Evolutionary conservation across 2,329 filamentous ascomycete genomes (phyloP), one percentile per base, ranked within the genome.

Genomic region (Hypomyces rosellus): DNA sequence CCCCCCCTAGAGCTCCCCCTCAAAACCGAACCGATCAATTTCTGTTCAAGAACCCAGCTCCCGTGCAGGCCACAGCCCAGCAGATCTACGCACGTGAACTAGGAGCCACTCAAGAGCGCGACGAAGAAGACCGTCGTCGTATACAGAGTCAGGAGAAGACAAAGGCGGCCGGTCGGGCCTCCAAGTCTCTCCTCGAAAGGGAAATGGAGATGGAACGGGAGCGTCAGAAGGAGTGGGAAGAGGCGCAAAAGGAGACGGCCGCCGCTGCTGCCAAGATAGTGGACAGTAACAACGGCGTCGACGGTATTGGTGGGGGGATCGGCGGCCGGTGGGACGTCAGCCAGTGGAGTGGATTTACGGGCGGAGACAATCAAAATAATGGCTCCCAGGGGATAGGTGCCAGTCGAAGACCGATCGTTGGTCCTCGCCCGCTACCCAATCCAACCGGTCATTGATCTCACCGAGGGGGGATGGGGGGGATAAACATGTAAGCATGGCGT

Each of bases 131-230:
- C 61, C 75, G 78, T 20, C 76, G 80, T 3, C 81, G 83, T 12
- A 67, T 70, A 1, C 75, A 79, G 47, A 74, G 78, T 11, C 82
- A 86, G 61, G 67, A 70, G 45, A 76, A 79, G 63, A 85, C 82
- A 16, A 82, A 82, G 63, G 78, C 81, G 1, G 77, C 73, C 25
- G 81, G 80, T 0, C 82, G 77, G 78, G 82, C 82, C 1, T 77
- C 77, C 56, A 87, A 85, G 70, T 86, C 83, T 0, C 74, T 90
- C 9, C 76, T 90, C 1, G 87, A 90, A 68, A 80, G 85, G 25
- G 87, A 91, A 67, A 89, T 90, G 85, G 86, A 91, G 65, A 74
- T 85, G 63, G 87, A 91, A 67, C 76, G 87, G 8, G 81, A 89
- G 69, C 75, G 86, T 13, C 87, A 91, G 69, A 77, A 76, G 50